These are phyloP conservation scores for Talaromyces sp. DNA, from an alignment of 2,329 filamentous ascomycete genomes.

Conservation along the genomic window DNA sequence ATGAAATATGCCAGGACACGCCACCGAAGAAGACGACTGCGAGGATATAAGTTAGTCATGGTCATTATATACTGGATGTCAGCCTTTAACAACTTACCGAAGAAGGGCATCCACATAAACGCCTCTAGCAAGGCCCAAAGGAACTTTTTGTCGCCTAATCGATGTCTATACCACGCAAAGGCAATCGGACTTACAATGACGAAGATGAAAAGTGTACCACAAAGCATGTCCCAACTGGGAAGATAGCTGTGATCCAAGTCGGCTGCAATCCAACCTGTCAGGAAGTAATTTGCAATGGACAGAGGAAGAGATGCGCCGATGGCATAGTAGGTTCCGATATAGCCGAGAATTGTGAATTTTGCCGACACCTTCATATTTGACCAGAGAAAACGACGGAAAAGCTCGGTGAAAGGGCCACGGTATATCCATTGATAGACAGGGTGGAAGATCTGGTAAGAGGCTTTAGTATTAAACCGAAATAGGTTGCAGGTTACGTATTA, in stretches of 20 bases:
- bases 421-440: constrained; percentile 71
- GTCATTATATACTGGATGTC: not conserved
- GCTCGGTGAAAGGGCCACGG: constrained; percentile 76
- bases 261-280: constrained; percentile 69
- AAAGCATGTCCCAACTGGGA: constrained; percentile 53
- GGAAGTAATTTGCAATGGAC: constrained; percentile 67
- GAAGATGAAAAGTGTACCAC: constrained; percentile 19
- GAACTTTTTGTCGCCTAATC: constrained; percentile 56
- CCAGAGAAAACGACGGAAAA: constrained; percentile 72
- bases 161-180: constrained; percentile 63
- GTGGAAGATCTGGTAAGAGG: constrained; percentile 58
- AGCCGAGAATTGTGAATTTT: constrained; percentile 70
- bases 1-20: constrained; percentile 66
- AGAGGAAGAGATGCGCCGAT: constrained; percentile 66
- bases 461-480: not conserved
- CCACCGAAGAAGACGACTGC: constrained; percentile 76
- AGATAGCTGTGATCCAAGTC: constrained; percentile 66
- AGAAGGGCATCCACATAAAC: constrained; percentile 62
- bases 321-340: constrained; percentile 71
- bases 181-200: constrained; percentile 22
- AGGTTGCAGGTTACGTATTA: not conserved
- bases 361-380: constrained; percentile 62
- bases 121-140: constrained; percentile 55
- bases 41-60: not conserved
- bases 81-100: constrained; percentile 26